Base-by-base conservation (phyloP, 306 rosid species). In the Amphicarpaea edgeworthii region DNA sequence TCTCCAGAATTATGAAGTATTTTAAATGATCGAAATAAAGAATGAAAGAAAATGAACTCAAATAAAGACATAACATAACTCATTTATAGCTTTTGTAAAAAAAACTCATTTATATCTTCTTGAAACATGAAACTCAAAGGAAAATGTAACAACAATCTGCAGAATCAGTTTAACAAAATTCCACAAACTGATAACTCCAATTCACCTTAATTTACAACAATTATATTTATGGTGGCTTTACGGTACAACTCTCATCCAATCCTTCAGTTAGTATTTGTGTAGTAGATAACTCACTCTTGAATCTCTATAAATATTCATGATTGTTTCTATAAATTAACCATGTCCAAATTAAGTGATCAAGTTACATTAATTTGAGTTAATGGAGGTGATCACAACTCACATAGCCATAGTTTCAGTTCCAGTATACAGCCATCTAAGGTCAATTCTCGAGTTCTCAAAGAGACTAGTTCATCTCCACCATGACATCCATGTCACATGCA, bases 361-460 rank as follows among this genome's bases (percentile, higher is more conserved):
- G 23, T 3, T 10, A 7, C 41, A 61, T 26, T n/a, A n/a, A n/a
- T n/a, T 4, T 34, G 1, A 42, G 17, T 19, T 47, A 37, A 83
- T 83, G 86, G 86, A 43, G 17, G 19, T n/a, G n/a, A n/a, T 50
- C 41, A 63, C n/a, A 47, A 65, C 68, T 21, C 81, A 64, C 68
- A 75, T 83, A 75, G 87, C 87, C 2, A 1, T 79, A 15, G 76
- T 84, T 15, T 23, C 87, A n/a, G 77, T 76, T 30, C 84, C 84
- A 0, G 79, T 77, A 43, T 80, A 80, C 12, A 78, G 87, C 43
- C 87, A 80, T 28, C 57, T 66, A 19, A 72, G 80, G 30, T 80
- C 85, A 16, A 68, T 85, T 30, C 67, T 85, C 1, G 83, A 82
- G 32, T 76, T 85, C 41, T 47, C 74, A 21, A 82, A 82, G 32